Conservation (phyloP, 176 grass and related monocot genomes). For the Chloris gayana region DNA sequence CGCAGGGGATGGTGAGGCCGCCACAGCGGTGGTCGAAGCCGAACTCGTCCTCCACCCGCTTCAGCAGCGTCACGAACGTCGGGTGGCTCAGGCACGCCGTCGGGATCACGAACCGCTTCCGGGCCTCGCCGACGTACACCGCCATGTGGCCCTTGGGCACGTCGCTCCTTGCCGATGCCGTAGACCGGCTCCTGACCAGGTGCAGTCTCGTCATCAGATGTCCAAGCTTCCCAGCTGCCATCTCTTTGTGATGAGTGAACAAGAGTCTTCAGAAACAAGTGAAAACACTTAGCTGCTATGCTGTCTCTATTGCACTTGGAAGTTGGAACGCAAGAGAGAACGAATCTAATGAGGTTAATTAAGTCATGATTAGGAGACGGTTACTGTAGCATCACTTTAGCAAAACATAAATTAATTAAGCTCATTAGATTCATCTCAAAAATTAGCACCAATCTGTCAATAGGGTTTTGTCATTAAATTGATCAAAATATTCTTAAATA, state of each 20-base stretch:
- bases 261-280: neutral
- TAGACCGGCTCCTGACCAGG: constrained; percentile 23
- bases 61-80: constrained; percentile 50
- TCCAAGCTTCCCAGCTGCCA: constrained; percentile 53
- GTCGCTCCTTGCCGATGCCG: constrained; percentile 11
- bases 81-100: constrained; percentile 56
- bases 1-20: constrained; percentile 57
- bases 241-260: neutral
- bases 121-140: constrained; percentile 55
- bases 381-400: no score
- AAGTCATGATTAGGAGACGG: no score
- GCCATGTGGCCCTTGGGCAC: constrained; percentile 56
- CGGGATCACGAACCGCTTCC: constrained; percentile 63
- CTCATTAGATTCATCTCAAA: no score
- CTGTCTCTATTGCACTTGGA: neutral
- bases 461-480: no score
- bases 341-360: no score
- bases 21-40: constrained; percentile 58
- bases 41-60: constrained; percentile 67
- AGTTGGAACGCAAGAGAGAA: neutral
- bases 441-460: no score
- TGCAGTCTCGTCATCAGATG: constrained; percentile 56
- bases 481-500: no score
- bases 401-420: neutral
- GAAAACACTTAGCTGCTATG: no score